phyloP scores from a whole-genome alignment of 352 stramenopile genomes.

The Globisporangium spiculum region DNA sequence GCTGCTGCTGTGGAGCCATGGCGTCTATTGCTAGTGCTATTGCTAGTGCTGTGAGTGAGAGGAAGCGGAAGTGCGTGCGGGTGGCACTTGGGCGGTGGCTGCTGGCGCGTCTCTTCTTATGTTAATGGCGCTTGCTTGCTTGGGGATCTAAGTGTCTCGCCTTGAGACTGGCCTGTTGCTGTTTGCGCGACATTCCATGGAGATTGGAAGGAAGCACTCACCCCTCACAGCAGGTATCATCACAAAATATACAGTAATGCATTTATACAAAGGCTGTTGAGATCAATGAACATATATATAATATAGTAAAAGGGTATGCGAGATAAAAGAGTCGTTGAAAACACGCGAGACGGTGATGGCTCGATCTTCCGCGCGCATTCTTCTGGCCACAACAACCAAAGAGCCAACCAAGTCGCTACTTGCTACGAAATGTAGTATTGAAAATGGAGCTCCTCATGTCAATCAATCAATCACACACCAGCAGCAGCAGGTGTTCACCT shows the following conservation, averaged over 20 bases:
- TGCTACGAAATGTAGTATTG: neutral
- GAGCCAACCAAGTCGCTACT: neutral
- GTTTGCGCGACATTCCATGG: slow-evolving; percentile 3
- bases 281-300: too few species aligned
- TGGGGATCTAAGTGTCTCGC: neutral
- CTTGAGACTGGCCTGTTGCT: neutral
- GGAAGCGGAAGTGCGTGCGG: neutral
- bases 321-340: neutral
- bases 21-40: neutral
- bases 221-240: neutral
- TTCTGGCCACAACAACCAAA: neutral
- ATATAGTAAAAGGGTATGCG: neutral
- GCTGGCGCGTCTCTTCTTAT: neutral
- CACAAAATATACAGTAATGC: neutral
- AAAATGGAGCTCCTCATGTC: neutral
- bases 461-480: too few species aligned
- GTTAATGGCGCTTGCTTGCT: neutral
- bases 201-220: neutral
- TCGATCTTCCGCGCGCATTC: slow-evolving; percentile 13
- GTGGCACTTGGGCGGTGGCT: neutral
- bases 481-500: too few species aligned
- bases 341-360: neutral
- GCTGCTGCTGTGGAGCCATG: slow-evolving; percentile 5
- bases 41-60: neutral
- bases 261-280: neutral